phyloP scores from a whole-genome alignment of 768 basidiomycete species.

The Hypsizygus marmoreus region DNA sequence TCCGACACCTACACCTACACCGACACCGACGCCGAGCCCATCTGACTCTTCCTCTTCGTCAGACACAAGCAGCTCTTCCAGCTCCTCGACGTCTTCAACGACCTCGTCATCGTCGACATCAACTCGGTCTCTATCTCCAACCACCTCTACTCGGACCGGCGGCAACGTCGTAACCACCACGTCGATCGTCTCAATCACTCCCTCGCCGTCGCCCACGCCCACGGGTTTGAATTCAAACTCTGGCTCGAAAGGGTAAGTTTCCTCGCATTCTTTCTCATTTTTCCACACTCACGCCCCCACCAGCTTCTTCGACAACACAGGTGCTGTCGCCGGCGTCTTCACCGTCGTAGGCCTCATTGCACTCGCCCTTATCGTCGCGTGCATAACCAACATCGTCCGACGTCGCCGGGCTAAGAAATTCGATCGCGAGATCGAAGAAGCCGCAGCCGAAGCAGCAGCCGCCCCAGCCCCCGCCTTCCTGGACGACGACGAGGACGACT shows the following conservation, averaged over 20 bases:
- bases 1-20: neutral
- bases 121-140: neutral
- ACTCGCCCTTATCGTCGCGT: constrained; percentile 48
- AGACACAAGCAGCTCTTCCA: no score
- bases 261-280: neutral
- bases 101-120: neutral
- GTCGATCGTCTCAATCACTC: neutral
- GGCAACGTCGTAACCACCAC: constrained; percentile 11
- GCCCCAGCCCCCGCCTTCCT: constrained; percentile 56
- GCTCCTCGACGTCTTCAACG: neutral
- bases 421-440: constrained; percentile 74
- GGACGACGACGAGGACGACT: constrained; percentile 49
- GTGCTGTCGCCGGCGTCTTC: constrained; percentile 74
- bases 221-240: neutral
- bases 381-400: constrained; percentile 55
- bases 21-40: no score
- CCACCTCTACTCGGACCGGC: neutral
- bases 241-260: constrained; percentile 8
- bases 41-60: no score
- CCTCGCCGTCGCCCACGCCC: neutral
- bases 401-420: constrained; percentile 65
- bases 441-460: constrained; percentile 63
- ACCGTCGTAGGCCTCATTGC: constrained; percentile 67
- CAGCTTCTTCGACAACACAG: constrained; percentile 74
- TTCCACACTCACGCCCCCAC: neutral